Evolutionary conservation across 495 filamentous ascomycete species (phyloP).

Genomic region (Aspergillus affinis): DNA sequence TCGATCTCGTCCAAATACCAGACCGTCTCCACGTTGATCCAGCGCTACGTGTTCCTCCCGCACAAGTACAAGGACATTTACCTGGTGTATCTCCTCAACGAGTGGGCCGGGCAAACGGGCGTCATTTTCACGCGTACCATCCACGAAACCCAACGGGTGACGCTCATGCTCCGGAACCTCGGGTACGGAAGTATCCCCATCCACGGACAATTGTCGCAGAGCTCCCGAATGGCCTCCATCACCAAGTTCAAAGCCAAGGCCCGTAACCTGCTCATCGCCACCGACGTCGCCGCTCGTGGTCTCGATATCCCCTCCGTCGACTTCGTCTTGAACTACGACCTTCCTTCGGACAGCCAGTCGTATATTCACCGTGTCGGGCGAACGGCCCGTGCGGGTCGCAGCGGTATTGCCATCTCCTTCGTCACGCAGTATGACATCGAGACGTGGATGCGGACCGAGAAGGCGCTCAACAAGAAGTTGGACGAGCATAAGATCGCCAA

Average conservation of each 20-base stretch:
- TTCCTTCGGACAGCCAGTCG: constrained; percentile 80
- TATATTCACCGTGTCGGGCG: constrained; percentile 95
- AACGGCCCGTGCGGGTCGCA: constrained; percentile 86
- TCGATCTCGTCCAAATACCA: constrained; percentile 81
- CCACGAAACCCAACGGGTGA: constrained; percentile 80
- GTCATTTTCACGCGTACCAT: constrained; percentile 96
- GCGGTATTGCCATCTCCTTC: constrained; percentile 76
- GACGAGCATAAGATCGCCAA: constrained; percentile 64
- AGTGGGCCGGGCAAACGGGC: constrained; percentile 74
- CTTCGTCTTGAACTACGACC: constrained; percentile 82
- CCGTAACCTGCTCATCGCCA: constrained; percentile 87
- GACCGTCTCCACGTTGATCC: constrained; percentile 80
- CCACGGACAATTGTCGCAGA: constrained; percentile 86
- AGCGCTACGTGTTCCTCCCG: constrained; percentile 81
- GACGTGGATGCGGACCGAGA: constrained; percentile 80
- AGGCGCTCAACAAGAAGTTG: constrained; percentile 74
- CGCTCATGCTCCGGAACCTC: constrained; percentile 76
- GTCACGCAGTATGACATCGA: constrained; percentile 94
- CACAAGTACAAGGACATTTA: constrained; percentile 90
- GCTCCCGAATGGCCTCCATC: constrained; percentile 76
- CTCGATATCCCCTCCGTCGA: constrained; percentile 94
- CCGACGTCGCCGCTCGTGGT: constrained; percentile 91
- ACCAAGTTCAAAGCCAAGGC: constrained; percentile 78
- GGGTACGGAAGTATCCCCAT: constrained; percentile 86
- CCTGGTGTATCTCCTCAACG: constrained; percentile 80